phyloP scores from a whole-genome alignment of 164 flowering plant genomes.

The Taxillus chinensis region DNA sequence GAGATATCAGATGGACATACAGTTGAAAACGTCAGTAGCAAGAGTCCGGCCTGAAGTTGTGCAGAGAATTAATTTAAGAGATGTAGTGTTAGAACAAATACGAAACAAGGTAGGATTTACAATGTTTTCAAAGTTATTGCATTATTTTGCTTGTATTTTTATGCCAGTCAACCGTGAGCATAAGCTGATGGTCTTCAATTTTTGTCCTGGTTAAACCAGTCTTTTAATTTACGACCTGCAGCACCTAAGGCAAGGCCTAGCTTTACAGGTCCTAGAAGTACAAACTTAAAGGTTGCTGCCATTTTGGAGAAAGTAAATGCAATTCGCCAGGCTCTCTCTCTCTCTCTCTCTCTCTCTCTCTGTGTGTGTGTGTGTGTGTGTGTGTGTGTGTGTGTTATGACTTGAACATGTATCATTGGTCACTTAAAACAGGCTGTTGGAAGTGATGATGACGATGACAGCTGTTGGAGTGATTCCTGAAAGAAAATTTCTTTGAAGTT shows the following conservation, averaged over 20 bases:
- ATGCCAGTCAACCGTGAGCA: too few species aligned
- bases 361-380: too few species aligned
- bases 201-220: slow-evolving; percentile 31
- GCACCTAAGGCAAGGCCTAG: slow-evolving; percentile 45
- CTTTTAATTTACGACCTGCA: slow-evolving; percentile 85
- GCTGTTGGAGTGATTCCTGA: slow-evolving; percentile 84
- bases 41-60: slow-evolving; percentile 29
- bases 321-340: slow-evolving; percentile 99
- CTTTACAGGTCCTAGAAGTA: slow-evolving; percentile 70
- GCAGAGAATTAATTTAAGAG: slow-evolving; percentile 57
- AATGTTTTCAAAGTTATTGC: too few species aligned
- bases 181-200: too few species aligned
- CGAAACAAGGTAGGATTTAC: slow-evolving; percentile 55
- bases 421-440: slow-evolving; percentile 60
- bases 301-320: slow-evolving; percentile 95
- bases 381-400: too few species aligned
- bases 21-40: slow-evolving; percentile 69
- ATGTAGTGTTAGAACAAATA: slow-evolving; percentile 75
- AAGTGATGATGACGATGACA: slow-evolving; percentile 85
- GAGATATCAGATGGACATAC: slow-evolving; percentile 7
- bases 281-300: slow-evolving; percentile 87
- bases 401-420: neutral
- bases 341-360: too few species aligned
- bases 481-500: too few species aligned
- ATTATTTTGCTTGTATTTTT: too few species aligned